Base-by-base conservation (phyloP, 108 stramenopile species). In the Fistulifera solaris region DNA sequence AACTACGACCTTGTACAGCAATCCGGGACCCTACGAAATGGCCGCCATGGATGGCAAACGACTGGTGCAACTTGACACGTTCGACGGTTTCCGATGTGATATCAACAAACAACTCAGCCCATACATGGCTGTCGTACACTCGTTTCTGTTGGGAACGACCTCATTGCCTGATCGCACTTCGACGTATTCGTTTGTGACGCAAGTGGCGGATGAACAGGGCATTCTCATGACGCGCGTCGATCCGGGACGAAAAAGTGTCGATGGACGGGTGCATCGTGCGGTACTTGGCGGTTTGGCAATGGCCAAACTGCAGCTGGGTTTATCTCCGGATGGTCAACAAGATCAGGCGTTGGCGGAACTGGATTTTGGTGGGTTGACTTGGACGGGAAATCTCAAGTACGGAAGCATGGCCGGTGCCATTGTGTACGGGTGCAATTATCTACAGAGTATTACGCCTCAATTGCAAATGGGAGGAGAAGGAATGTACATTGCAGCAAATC, bases 341-440 rank as follows among this genome's bases (percentile, higher is more conserved):
- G 85, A 92, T 70, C 84, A 86, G 58, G 49, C 72, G 7, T 58
- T 86, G 64, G 79, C 71, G 0, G 90, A 93, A 57, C 41, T 85
- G 0, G 90, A 93, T 57, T 38, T 93, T 46, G 75, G 77, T 41
- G 86, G 77, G 2, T 38, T 46, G 38, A 83, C 82, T 14, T 93
- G 90, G 90, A 75, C 76, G n/a, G 86, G 67, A 39, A 87, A 93
- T 58, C 53, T 93, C 17, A 88, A 88, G 60, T 93, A 88, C 61
- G 90, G 90, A 13, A 77, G 76, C 50, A 87, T 93, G 80, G 83
- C 74, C 6, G 90, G 90, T 38, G 90, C 83, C 12, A 61, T 72
- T 27, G 75, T 82, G 13, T 81, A 68, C 54, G 86, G 86, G 11
- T 67, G 67, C 50, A 81, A 87, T 56, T 93, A 83, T 67, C 73